Base-by-base conservation (phyloP, 108 stramenopile genomes). In the Seminavis robusta region DNA sequence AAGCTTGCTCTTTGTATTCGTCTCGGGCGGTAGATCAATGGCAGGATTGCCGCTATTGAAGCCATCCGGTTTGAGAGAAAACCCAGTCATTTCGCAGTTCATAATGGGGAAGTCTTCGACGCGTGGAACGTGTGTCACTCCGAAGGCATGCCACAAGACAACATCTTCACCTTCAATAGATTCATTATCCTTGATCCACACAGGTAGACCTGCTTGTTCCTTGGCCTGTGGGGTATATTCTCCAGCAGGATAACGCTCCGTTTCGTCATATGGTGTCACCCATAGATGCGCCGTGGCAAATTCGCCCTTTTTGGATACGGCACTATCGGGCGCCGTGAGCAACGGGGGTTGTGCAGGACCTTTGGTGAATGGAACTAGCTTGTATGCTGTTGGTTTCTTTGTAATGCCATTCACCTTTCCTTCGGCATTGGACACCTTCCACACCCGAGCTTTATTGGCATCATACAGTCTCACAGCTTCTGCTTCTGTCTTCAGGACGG, bases 81-180 rank as follows among this genome's bases (percentile, higher is more conserved):
- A 77, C 46, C 75, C 67, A 38, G 67, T 77, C 4, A 32, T 54
- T 48, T 77, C 76, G 37, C 57, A 65, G 25, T 55, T 63, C 76
- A 77, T 77, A 5, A 59, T 63, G 6, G 77, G 77, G 39, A 83
- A 83, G 39, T 79, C 76, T 56, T 83, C 81, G 21, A 58, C 62
- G 11, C 76, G 67, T 5, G 78, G 77, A 3, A 83, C 68, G 47
- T 83, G 81, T 3, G 60, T 46, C 0, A 83, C 71, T 20, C 81
- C 81, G 54, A 79, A 83, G 31, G 71, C 70, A 47, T 79, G 81
- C 81, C 81, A 83, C 13, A 83, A 27, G 8, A 83, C 73, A 40
- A 83, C 29, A 45, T 79, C 74, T 50, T 73, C 64, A 28, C 61
- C 81, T 27, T 67, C 53, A 9, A 79, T 21, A 30, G 56, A 59